These are phyloP conservation scores for Lojkania enalia DNA, from an alignment of 2,329 filamentous ascomycete genomes.

Conservation along the genomic window DNA sequence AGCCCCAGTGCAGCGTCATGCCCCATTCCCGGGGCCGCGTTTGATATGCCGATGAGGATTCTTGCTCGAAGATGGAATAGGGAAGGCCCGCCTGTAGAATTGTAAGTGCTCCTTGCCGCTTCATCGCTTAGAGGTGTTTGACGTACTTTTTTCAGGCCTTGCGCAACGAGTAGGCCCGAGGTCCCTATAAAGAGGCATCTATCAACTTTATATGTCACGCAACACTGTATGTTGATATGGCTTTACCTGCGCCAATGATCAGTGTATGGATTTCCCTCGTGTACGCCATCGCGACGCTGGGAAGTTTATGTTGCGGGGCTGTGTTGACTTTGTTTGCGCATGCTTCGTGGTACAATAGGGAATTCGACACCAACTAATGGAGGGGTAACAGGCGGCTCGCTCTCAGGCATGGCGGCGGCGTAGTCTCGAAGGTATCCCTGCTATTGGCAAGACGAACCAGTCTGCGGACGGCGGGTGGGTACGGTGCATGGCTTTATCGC, in stretches of 20 bases:
- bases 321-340: no score
- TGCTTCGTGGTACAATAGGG: no score
- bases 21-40: conserved; percentile 31
- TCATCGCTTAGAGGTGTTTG: background rate
- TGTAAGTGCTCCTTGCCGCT: no score
- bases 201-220: background rate
- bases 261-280: conserved; percentile 5
- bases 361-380: no score
- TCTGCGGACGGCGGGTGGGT: no score
- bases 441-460: background rate
- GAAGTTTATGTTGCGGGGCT: no score
- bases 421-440: no score
- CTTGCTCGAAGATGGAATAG: conserved; percentile 8
- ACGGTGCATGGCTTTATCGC: no score
- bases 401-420: no score
- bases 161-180: conserved; percentile 7
- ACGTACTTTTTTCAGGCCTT: conserved; percentile 7
- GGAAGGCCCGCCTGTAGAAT: conserved; percentile 5
- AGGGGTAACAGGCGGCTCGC: no score
- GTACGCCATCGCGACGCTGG: no score
- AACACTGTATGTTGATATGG: background rate
- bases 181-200: conserved; percentile 3
- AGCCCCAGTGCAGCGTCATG: conserved; percentile 32
- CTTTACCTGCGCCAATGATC: conserved; percentile 11
- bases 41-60: conserved; percentile 11